These are phyloP conservation scores for Geosmithia flava DNA, from an alignment of 2,329 filamentous ascomycete genomes.

Conservation along the genomic window DNA sequence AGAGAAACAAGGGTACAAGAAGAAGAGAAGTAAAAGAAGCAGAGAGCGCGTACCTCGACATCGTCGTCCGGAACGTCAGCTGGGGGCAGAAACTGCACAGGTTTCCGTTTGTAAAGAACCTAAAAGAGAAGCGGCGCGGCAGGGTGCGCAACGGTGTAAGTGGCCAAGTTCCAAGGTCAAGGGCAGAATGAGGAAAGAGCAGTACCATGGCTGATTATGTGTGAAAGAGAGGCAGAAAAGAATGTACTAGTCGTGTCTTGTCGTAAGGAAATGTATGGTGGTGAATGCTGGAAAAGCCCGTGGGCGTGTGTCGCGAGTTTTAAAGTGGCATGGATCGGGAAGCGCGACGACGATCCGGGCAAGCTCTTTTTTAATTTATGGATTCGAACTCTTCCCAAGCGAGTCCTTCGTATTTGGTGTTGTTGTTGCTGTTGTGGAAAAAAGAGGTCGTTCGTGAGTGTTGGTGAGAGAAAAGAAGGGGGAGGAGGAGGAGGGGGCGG, in stretches of 20 bases:
- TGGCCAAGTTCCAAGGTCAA: neutral
- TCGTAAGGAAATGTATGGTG: neutral
- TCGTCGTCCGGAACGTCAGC: slow-evolving; percentile 69
- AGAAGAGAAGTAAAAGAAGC: neutral
- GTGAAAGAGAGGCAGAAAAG: too few relatives aligned
- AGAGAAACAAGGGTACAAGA: neutral
- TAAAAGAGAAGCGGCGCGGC: slow-evolving; percentile 21
- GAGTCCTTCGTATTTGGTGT: too few relatives aligned
- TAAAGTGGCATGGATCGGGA: neutral
- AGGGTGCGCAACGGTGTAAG: neutral
- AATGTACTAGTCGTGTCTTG: too few relatives aligned
- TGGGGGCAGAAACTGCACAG: slow-evolving; percentile 67
- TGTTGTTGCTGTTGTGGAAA: neutral
- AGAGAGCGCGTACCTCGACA: slow-evolving; percentile 53
- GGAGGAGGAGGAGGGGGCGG: too few relatives aligned
- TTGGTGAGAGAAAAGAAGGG: neutral
- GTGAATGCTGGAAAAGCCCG: neutral
- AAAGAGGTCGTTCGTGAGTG: neutral
- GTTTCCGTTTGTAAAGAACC: slow-evolving; percentile 95
- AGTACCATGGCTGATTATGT: neutral
- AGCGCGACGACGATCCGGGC: neutral
- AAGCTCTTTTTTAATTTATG: neutral
- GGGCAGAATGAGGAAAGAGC: neutral
- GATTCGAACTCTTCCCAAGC: neutral
- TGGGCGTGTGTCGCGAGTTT: neutral